phyloP scores from a whole-genome alignment of 1,284 basidiomycete species.

The Pisolithus thermaeus region DNA sequence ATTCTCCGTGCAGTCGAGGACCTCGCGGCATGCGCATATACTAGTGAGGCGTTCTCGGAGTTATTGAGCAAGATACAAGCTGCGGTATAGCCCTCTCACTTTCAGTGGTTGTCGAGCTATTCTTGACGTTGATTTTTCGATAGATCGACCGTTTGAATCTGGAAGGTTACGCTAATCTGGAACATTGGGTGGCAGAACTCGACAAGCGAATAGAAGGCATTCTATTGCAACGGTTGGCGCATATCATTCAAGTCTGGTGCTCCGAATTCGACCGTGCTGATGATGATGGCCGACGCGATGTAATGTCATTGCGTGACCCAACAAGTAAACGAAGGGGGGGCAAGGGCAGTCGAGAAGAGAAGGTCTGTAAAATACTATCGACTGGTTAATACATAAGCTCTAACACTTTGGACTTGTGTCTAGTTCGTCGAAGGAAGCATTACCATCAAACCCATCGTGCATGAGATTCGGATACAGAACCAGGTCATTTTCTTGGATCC shows the following conservation, averaged over 20 bases:
- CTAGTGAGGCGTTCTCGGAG: conserved; percentile 73
- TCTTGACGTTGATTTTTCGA: neutral
- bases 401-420: neutral
- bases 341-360: conserved; percentile 68
- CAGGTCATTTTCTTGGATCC: conserved; percentile 99
- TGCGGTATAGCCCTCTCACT: conserved; percentile 55
- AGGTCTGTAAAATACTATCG: conserved; percentile 37
- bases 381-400: neutral
- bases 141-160: conserved; percentile 92
- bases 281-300: conserved; percentile 56
- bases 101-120: neutral
- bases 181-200: conserved; percentile 89
- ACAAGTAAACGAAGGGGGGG: conserved; percentile 59
- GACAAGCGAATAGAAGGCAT: conserved; percentile 85
- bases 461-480: conserved; percentile 96
- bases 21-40: conserved; percentile 82
- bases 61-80: conserved; percentile 81
- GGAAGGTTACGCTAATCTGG: conserved; percentile 97
- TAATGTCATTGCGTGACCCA: conserved; percentile 44
- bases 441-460: conserved; percentile 77
- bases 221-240: conserved; percentile 70
- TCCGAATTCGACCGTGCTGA: conserved; percentile 74
- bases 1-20: conserved; percentile 83
- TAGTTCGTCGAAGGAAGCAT: conserved; percentile 67
- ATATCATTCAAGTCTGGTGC: conserved; percentile 87